phyloP scores from a whole-genome alignment of 305 asterid genomes.

The Solanum hybrid region DNA sequence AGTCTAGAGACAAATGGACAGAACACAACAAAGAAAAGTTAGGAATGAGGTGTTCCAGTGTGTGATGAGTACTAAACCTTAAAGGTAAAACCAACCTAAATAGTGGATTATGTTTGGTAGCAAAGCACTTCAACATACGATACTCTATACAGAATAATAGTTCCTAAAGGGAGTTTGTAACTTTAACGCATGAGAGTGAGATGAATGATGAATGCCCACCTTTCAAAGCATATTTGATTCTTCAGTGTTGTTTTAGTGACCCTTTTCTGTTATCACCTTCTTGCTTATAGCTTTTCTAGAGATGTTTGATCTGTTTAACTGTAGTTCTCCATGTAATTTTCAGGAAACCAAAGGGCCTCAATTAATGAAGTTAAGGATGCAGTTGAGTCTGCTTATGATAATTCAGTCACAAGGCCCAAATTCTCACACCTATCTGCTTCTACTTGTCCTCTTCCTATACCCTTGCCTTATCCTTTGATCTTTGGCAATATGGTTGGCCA shows the following conservation, averaged over 20 bases:
- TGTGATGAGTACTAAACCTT: neutral
- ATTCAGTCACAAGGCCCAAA: conserved; percentile 37
- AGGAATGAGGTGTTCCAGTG: neutral
- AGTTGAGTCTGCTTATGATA: conserved; percentile 45
- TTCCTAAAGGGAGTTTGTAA: neutral
- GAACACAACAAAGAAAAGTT: neutral
- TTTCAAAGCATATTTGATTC: neutral
- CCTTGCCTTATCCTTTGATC: conserved; percentile 79
- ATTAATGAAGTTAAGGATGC: conserved; percentile 55
- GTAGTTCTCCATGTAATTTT: neutral
- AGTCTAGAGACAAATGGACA: neutral
- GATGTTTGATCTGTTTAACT: neutral
- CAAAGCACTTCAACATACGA: neutral
- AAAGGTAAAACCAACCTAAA: neutral
- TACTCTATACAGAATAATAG: neutral
- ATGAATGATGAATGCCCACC: neutral
- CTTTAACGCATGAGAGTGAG: neutral
- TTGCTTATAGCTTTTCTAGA: neutral
- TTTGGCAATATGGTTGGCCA: conserved; percentile 51
- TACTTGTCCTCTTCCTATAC: conserved; percentile 82
- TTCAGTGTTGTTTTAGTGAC: neutral
- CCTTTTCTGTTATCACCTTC: neutral
- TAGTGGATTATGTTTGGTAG: neutral
- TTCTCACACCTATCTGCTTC: conserved; percentile 72
- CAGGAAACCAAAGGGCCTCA: conserved; percentile 57